Conservation (phyloP, 108 stramenopile species). For the Heterococcus sp. region DNA sequence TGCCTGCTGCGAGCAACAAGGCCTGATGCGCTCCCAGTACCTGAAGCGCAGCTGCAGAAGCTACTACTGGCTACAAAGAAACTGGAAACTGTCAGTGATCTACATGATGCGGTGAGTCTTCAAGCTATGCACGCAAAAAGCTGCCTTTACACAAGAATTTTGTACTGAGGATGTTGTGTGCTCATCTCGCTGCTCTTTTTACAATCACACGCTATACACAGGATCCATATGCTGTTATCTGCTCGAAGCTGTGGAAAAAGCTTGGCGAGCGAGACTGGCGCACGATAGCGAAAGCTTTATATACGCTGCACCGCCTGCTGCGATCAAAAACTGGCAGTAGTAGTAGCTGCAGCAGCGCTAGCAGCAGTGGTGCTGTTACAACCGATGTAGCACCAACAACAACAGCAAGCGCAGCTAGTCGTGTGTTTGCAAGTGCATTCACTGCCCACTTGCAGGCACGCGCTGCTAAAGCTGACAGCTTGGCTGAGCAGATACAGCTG, state of each 20-base stretch:
- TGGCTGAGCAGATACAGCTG: no score
- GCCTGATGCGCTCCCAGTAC: background rate
- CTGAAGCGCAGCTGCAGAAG: background rate
- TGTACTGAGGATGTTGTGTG: background rate
- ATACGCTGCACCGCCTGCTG: constrained; percentile 15
- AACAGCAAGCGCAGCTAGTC: no score
- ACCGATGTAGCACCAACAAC: no score
- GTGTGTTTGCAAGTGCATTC: no score
- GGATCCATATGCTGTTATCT: background rate
- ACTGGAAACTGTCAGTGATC: background rate
- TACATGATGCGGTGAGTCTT: background rate
- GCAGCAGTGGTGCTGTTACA: no score
- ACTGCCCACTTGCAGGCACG: no score
- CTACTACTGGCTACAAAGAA: background rate
- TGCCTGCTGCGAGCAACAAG: background rate
- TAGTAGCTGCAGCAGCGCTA: no score
- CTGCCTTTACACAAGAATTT: background rate
- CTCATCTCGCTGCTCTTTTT: no score
- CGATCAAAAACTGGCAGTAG: no score
- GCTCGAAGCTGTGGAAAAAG: constrained; percentile 19
- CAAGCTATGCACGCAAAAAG: background rate
- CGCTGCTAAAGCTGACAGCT: no score
- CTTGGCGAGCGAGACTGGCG: constrained; percentile 33
- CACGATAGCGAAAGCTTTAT: constrained; percentile 12
- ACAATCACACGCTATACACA: no score